These are phyloP conservation scores for Sarocladiaceae sp. DNA, from an alignment of 2,329 filamentous ascomycete species.

Conservation along the genomic window DNA sequence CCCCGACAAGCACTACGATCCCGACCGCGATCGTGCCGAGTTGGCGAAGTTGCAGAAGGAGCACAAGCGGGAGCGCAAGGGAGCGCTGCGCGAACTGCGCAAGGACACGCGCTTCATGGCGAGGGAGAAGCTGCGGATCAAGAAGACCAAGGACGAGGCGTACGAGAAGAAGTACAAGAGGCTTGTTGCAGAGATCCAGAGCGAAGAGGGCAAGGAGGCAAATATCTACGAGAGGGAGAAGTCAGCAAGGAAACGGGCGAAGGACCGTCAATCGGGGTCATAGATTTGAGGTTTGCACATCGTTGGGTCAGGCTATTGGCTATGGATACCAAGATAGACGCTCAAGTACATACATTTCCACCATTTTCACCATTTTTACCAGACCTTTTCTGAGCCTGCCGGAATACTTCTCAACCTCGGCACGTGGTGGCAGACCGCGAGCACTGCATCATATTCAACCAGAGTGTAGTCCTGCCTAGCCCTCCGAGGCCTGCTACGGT, in stretches of 20 bases:
- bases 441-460: too few relatives aligned
- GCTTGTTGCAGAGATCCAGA: conserved; percentile 91
- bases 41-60: conserved; percentile 79
- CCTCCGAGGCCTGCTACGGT: too few relatives aligned
- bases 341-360: too few relatives aligned
- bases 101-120: conserved; percentile 96
- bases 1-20: conserved; percentile 95
- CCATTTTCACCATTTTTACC: too few relatives aligned
- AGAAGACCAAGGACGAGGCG: conserved; percentile 87
- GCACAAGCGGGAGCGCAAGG: conserved; percentile 94
- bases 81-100: conserved; percentile 85
- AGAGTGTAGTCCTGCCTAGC: too few relatives aligned
- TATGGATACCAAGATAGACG: neutral
- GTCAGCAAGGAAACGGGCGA: conserved; percentile 64
- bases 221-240: conserved; percentile 91
- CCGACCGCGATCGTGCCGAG: conserved; percentile 84
- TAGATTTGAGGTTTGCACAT: neutral
- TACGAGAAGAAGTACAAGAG: conserved; percentile 97
- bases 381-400: too few relatives aligned
- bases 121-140: conserved; percentile 81
- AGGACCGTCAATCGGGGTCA: conserved; percentile 33
- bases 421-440: too few relatives aligned
- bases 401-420: too few relatives aligned
- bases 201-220: conserved; percentile 79
- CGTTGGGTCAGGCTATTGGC: too few relatives aligned